Percentiles rank a stretch among this genome's conserved stretches.
phyloP scores from a whole-genome alignment of 164 flowering plant species.

The Cinnamomum chago region DNA sequence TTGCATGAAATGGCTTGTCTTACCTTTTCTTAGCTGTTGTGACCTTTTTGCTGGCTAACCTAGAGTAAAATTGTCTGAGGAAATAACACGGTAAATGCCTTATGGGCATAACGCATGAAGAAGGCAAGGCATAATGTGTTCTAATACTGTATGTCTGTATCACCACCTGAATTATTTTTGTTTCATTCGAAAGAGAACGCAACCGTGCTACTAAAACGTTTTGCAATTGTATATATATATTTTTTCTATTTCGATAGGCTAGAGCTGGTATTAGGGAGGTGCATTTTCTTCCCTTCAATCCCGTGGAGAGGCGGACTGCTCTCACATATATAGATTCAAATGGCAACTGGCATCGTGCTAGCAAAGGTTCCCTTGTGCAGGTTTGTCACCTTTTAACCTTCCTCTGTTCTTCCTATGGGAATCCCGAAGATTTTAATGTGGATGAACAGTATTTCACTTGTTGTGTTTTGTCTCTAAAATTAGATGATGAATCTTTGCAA shows the following conservation, averaged over 20 bases:
- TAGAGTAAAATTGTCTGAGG: no score
- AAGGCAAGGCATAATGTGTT: no score
- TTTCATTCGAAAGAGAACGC: background rate
- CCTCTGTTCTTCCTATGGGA: background rate
- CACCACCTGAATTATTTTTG: background rate
- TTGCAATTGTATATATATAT: background rate
- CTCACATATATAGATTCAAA: conserved; percentile 31
- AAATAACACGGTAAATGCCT: background rate
- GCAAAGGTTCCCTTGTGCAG: conserved; percentile 41
- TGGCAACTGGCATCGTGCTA: conserved; percentile 38
- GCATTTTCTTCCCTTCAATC: conserved; percentile 37
- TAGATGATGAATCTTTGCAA: conserved; percentile 35
- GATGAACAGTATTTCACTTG: background rate
- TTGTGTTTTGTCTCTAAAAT: background rate
- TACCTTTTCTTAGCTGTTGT: no score
- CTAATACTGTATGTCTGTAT: no score
- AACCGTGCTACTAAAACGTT: background rate
- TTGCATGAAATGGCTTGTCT: no score
- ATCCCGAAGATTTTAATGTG: no score
- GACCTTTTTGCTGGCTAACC: no score
- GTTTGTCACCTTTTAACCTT: conserved; percentile 6
- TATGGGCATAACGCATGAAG: no score
- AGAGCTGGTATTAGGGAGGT: conserved; percentile 34
- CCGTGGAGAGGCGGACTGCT: conserved; percentile 38
- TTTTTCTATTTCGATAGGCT: conserved; percentile 13